phyloP scores from a whole-genome alignment of 495 filamentous ascomycete genomes.

The Daldinia decipiens region DNA sequence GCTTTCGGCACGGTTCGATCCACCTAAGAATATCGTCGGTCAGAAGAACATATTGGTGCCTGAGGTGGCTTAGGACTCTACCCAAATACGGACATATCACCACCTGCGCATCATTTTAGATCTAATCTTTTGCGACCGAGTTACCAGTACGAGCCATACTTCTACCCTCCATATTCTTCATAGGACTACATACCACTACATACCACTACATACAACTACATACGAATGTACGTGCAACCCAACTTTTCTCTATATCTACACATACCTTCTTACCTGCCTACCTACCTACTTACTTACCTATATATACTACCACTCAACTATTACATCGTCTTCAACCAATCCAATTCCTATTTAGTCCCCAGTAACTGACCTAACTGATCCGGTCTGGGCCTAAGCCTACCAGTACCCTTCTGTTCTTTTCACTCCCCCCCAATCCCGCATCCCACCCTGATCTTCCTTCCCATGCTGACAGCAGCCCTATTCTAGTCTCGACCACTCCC shows the following conservation, averaged over 20 bases:
- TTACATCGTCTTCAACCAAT: conserved; percentile 18
- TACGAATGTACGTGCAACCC: conserved; percentile 43
- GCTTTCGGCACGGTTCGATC: conserved; percentile 18
- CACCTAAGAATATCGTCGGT: conserved; percentile 6
- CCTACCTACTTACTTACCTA: too few relatives aligned
- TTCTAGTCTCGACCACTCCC: conserved; percentile 39
- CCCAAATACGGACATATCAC: conserved; percentile 24
- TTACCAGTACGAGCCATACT: conserved; percentile 16
- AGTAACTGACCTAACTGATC: conserved; percentile 19
- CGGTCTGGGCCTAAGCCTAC: conserved; percentile 17
- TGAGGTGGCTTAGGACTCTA: conserved; percentile 31
- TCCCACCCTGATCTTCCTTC: conserved; percentile 32
- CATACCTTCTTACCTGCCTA: too few relatives aligned
- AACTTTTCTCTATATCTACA: conserved; percentile 19
- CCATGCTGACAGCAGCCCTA: conserved; percentile 44
- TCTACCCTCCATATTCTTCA: conserved; percentile 3
- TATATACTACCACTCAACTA: conserved; percentile 8
- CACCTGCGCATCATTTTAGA: conserved; percentile 33
- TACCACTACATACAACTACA: background rate
- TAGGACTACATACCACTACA: background rate
- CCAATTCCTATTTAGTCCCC: conserved; percentile 24
- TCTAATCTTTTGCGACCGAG: conserved; percentile 39
- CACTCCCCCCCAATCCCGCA: conserved; percentile 26
- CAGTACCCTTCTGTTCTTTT: conserved; percentile 31
- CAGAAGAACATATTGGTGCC: conserved; percentile 23